Percentiles rank a stretch among this genome's conserved stretches.
Evolutionary conservation across 208 protist species (phyloP).

Genomic region (Phytomonas francai): DNA sequence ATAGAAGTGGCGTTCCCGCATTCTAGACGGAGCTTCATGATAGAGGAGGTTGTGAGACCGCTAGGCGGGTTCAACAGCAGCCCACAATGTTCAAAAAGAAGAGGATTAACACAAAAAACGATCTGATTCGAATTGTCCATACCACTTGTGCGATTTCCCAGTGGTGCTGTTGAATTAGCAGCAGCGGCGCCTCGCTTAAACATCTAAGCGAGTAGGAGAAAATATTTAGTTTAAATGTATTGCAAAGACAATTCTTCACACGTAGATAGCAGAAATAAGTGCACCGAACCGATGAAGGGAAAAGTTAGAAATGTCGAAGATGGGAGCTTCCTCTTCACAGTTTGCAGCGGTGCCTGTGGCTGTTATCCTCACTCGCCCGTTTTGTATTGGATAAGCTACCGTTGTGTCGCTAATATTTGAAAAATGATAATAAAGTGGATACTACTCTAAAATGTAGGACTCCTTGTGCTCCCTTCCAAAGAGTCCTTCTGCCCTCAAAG

Average conservation of each 20-base stretch:
- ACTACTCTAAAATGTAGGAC: too few species aligned
- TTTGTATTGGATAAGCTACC: too few species aligned
- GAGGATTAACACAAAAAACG: conserved; percentile 73
- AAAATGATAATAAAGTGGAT: too few species aligned
- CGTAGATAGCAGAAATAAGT: background rate
- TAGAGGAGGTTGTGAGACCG: conserved; percentile 56
- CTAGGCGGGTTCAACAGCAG: conserved; percentile 58
- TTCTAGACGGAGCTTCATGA: conserved; percentile 68
- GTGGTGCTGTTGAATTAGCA: conserved; percentile 9
- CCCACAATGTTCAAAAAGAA: conserved; percentile 80
- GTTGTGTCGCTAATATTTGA: too few species aligned
- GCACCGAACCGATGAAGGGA: background rate
- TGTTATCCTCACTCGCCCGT: too few species aligned
- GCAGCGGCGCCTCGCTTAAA: conserved; percentile 3
- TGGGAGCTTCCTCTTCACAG: too few species aligned
- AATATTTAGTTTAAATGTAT: background rate
- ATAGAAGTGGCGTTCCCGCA: conserved; percentile 67
- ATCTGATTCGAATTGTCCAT: conserved; percentile 26
- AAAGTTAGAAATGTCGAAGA: too few species aligned
- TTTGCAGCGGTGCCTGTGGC: too few species aligned
- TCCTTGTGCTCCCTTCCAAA: too few species aligned
- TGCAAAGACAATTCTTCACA: too few species aligned
- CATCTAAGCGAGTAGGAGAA: background rate
- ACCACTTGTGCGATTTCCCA: conserved; percentile 11
- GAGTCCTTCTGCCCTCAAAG: background rate